These are phyloP conservation scores for Termitomyces sp. DNA, from an alignment of 768 basidiomycete genomes.

Conservation along the genomic window DNA sequence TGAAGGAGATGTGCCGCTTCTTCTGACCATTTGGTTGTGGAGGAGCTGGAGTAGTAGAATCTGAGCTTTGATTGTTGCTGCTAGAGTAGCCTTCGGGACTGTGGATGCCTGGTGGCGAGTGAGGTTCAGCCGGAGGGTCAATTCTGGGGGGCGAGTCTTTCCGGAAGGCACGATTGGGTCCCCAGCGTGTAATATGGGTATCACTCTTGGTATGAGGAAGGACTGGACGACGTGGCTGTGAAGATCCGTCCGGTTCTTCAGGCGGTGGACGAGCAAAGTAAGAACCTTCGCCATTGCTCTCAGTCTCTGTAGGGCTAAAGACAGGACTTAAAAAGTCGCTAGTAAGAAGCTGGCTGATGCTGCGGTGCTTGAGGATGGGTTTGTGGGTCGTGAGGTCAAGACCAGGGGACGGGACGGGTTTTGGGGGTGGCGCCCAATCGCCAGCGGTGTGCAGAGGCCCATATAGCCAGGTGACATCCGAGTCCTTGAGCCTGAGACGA, in stretches of 20 bases:
- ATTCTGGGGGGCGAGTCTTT: conserved; percentile 72
- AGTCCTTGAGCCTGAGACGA: conserved; percentile 86
- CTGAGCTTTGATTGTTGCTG: conserved; percentile 11
- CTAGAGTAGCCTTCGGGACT: conserved; percentile 16
- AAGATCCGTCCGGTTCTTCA: conserved; percentile 6
- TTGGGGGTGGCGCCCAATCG: conserved; percentile 56
- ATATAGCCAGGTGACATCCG: conserved; percentile 98
- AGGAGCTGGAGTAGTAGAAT: conserved; percentile 5
- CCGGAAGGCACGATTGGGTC: conserved; percentile 41
- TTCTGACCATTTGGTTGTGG: conserved; percentile 23
- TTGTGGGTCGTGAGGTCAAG: conserved; percentile 58
- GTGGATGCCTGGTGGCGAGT: conserved; percentile 11
- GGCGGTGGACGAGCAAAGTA: not conserved
- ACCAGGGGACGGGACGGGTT: conserved; percentile 28
- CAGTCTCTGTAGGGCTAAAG: conserved; percentile 54
- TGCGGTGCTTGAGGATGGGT: conserved; percentile 94
- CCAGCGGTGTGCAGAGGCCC: conserved; percentile 94
- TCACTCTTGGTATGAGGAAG: conserved; percentile 86
- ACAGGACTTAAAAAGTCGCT: conserved; percentile 63
- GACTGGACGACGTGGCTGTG: conserved; percentile 40
- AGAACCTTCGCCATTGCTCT: conserved; percentile 41
- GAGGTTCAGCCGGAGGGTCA: conserved; percentile 26
- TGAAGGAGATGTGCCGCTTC: conserved; percentile 94
- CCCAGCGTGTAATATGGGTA: conserved; percentile 65
- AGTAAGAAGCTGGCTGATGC: conserved; percentile 83